Percentiles rank a stretch among this genome's conserved stretches.
Conservation (phyloP, 2,329 filamentous ascomycete species). For the Colletotrichum filicis region DNA sequence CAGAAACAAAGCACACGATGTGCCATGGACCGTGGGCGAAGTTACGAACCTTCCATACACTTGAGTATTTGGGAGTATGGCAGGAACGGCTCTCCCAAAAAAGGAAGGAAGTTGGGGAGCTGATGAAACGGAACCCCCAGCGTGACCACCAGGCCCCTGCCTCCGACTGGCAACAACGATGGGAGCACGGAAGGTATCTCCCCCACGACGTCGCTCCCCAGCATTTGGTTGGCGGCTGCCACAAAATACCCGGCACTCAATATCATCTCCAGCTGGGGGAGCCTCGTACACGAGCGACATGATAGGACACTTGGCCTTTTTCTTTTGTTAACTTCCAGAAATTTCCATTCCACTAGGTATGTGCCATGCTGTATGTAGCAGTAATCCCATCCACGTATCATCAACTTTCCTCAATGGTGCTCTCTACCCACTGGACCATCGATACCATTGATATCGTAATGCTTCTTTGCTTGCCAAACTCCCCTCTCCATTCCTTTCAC, state of each 20-base stretch:
- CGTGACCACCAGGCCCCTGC: conserved; percentile 12
- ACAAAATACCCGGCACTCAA: conserved; percentile 5
- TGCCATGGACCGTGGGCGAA: background rate
- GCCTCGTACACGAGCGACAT: conserved; percentile 3
- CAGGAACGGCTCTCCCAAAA: background rate
- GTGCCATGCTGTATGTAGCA: background rate
- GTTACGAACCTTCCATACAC: background rate
- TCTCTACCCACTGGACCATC: background rate
- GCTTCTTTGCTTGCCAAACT: background rate
- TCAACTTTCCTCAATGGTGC: background rate
- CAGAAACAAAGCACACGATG: background rate
- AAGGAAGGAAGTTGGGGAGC: conserved; percentile 13
- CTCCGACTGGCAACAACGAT: background rate
- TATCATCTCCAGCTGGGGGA: conserved; percentile 6
- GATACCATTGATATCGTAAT: too few species aligned
- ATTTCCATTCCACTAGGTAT: conserved; percentile 7
- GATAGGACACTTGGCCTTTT: conserved; percentile 16
- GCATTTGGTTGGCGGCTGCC: conserved; percentile 20
- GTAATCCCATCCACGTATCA: background rate
- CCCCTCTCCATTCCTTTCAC: background rate
- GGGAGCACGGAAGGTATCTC: background rate
- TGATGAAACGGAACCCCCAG: conserved; percentile 26
- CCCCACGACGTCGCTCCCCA: conserved; percentile 20
- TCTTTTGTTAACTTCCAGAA: conserved; percentile 9
- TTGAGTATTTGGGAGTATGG: background rate